These are phyloP conservation scores for Capillidium rhysosporum DNA, from an alignment of 371 early-diverging fungal species.

Conservation along the genomic window DNA sequence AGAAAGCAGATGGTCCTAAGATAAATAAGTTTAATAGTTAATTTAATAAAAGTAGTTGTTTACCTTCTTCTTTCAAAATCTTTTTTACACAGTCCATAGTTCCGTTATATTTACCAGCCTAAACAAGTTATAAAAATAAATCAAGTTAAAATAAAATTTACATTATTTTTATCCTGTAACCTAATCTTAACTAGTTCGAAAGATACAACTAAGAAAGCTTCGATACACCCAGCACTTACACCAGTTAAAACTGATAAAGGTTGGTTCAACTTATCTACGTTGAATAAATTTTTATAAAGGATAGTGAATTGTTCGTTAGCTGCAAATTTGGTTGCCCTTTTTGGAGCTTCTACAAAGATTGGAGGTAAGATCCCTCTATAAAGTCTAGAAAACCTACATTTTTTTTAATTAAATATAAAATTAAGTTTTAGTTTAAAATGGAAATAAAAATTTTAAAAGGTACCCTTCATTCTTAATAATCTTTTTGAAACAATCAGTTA, in stretches of 20 bases:
- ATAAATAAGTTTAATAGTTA: background rate
- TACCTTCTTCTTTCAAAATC: constrained; percentile 50
- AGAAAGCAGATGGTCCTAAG: constrained; percentile 51
- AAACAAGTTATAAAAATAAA: background rate
- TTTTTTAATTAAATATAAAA: too few relatives aligned
- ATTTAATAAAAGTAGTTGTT: background rate
- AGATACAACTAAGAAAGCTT: constrained; percentile 77
- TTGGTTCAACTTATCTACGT: constrained; percentile 48
- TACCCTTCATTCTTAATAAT: constrained; percentile 88
- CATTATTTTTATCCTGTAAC: constrained; percentile 64
- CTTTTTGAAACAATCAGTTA: constrained; percentile 50
- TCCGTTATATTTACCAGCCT: constrained; percentile 51
- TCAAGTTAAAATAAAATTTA: constrained; percentile 13
- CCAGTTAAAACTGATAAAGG: constrained; percentile 71
- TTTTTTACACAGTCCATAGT: constrained; percentile 52
- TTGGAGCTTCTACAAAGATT: constrained; percentile 94
- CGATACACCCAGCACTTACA: constrained; percentile 81
- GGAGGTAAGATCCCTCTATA: constrained; percentile 94
- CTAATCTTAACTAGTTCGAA: constrained; percentile 93
- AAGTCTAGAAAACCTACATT: constrained; percentile 36
- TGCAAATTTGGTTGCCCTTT: constrained; percentile 92
- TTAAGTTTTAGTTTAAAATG: background rate
- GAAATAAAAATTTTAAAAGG: background rate
- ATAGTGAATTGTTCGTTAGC: constrained; percentile 76
- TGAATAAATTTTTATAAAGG: constrained; percentile 44